Percentiles rank a stretch among this genome's conserved stretches.
Evolutionary conservation across 768 basidiomycete genomes (phyloP).

Genomic region (Russula brevipes): DNA sequence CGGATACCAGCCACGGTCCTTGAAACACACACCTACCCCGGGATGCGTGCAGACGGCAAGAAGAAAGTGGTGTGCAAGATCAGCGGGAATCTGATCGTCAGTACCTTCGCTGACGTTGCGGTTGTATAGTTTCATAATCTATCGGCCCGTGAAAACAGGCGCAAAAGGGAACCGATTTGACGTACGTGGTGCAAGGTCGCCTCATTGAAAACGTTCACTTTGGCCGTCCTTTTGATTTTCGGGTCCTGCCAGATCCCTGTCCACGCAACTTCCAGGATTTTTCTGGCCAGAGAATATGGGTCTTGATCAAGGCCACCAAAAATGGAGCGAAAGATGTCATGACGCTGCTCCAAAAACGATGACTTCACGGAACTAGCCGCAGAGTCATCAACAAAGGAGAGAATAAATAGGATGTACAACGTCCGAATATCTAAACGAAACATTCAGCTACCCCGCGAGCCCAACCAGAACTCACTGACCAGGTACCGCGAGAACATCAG

Average conservation of each 20-base stretch:
- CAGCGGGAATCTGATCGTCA: slow-evolving; percentile 59
- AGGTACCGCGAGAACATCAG: slow-evolving; percentile 47
- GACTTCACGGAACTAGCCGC: slow-evolving; percentile 51
- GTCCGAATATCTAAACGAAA: slow-evolving; percentile 66
- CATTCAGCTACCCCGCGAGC: slow-evolving; percentile 8
- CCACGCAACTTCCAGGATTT: slow-evolving; percentile 71
- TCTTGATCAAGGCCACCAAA: slow-evolving; percentile 72
- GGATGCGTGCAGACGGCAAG: slow-evolving; percentile 78
- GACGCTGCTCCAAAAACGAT: slow-evolving; percentile 64
- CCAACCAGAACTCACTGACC: slow-evolving; percentile 39
- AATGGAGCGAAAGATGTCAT: slow-evolving; percentile 57
- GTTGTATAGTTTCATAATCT: slow-evolving; percentile 76
- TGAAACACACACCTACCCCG: slow-evolving; percentile 82
- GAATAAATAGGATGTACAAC: slow-evolving; percentile 62
- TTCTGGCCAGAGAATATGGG: slow-evolving; percentile 53
- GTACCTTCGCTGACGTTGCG: slow-evolving; percentile 46
- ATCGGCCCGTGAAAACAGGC: not conserved
- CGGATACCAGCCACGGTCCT: slow-evolving; percentile 86
- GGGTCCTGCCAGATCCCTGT: slow-evolving; percentile 68
- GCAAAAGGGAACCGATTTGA: not conserved
- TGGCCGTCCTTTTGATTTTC: slow-evolving; percentile 64
- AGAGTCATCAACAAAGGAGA: slow-evolving; percentile 59
- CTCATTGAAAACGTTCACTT: slow-evolving; percentile 70
- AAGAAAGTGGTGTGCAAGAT: slow-evolving; percentile 83
- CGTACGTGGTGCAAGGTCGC: slow-evolving; percentile 57